A percentile compares a stretch with the other conserved stretches of the same genome.
Conservation (phyloP, 2,329 filamentous ascomycete species). For the Beauveria pseudobassiana region DNA sequence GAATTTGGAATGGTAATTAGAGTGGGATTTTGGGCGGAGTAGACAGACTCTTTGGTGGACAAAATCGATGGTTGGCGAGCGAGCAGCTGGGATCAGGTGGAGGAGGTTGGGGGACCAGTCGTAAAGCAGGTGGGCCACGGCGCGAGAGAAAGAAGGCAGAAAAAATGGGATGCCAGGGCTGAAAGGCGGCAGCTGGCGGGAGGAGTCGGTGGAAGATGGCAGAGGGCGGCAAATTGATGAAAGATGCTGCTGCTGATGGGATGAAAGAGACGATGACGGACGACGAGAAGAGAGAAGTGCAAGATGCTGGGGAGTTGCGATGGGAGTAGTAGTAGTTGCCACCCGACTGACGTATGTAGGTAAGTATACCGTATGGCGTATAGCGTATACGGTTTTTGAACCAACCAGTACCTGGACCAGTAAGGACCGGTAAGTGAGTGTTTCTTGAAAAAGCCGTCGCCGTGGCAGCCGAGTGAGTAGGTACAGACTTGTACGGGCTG, state of each 20-base stretch:
- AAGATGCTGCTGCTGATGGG: slow-evolving; percentile 8
- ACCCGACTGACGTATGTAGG: slow-evolving; percentile 8
- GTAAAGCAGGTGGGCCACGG: slow-evolving; percentile 5
- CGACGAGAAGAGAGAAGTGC: background rate
- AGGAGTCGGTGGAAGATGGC: background rate
- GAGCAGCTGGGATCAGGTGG: slow-evolving; percentile 10
- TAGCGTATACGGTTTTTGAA: no score
- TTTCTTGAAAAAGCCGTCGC: no score
- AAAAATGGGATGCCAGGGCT: slow-evolving; percentile 6
- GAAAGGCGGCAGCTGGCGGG: background rate
- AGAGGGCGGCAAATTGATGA: slow-evolving; percentile 6
- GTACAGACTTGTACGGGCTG: background rate
- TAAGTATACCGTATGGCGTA: no score
- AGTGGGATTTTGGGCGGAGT: slow-evolving; percentile 7
- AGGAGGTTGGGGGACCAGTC: slow-evolving; percentile 7
- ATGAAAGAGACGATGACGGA: background rate
- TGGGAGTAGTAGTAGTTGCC: slow-evolving; percentile 11
- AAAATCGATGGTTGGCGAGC: background rate
- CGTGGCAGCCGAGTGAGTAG: background rate
- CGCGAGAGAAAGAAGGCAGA: background rate
- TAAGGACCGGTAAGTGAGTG: no score
- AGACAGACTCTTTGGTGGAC: background rate
- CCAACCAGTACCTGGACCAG: no score
- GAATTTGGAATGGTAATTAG: background rate
- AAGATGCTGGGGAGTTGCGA: slow-evolving; percentile 6